Evolutionary conservation across 768 basidiomycete genomes (phyloP).

Genomic region (Gymnopilus junonius): DNA sequence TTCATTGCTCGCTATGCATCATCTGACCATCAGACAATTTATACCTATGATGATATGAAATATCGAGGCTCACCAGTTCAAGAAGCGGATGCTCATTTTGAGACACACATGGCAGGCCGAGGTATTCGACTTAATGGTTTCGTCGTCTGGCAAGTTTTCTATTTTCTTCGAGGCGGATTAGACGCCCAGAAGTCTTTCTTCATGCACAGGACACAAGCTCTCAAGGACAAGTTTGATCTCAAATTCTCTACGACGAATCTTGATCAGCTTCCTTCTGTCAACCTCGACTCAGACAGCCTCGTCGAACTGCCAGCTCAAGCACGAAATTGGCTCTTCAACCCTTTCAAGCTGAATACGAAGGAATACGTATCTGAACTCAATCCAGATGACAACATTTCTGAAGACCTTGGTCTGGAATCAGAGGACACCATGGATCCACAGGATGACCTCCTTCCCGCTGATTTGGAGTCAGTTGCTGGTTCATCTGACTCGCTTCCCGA

Average conservation of each 20-base stretch:
- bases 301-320: no score
- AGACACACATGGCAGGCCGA: not conserved
- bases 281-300: no score
- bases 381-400: no score
- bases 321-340: no score
- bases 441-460: no score
- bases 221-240: not conserved
- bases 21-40: not conserved
- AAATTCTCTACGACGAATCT: not conserved
- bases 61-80: not conserved
- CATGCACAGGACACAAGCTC: not conserved
- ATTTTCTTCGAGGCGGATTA: not conserved
- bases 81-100: not conserved
- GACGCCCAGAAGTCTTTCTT: not conserved
- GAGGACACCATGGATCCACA: not conserved
- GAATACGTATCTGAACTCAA: no score
- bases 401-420: not conserved
- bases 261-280: not conserved
- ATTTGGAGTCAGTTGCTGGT: no score
- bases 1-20: conserved; percentile 10
- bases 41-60: conserved; percentile 9
- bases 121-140: not conserved
- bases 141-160: not conserved
- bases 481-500: conserved; percentile 2
- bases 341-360: no score